These are phyloP conservation scores for Catharanthus roseus DNA, from an alignment of 257 asterid genomes.

Conservation along the genomic window DNA sequence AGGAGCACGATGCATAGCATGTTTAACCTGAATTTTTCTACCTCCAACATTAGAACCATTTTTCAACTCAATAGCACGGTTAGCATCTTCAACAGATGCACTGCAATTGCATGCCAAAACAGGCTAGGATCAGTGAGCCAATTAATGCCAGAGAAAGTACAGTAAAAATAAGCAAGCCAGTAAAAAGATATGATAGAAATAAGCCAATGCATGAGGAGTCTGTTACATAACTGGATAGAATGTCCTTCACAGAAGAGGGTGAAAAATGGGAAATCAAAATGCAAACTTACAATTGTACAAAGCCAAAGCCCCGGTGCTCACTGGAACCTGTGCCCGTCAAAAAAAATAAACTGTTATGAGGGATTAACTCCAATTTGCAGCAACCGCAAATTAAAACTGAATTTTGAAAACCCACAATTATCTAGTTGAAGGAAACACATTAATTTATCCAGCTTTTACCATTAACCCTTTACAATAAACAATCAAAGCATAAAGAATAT, in stretches of 20 bases:
- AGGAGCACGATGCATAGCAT: constrained; percentile 77
- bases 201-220: not conserved
- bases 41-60: constrained; percentile 74
- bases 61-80: constrained; percentile 73
- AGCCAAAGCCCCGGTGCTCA: constrained; percentile 91
- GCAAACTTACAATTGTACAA: constrained; percentile 82
- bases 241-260: not conserved
- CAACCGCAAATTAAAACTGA: not conserved
- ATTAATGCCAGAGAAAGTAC: not conserved
- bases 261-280: not conserved
- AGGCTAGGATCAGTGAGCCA: not conserved
- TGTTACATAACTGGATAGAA: not conserved
- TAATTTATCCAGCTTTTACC: not conserved
- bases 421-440: not conserved
- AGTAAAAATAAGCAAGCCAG: not conserved
- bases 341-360: not conserved
- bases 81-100: constrained; percentile 81
- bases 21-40: constrained; percentile 75
- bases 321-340: constrained; percentile 43
- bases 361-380: not conserved
- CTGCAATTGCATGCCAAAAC: constrained; percentile 30
- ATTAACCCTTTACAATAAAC: not conserved
- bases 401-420: not conserved
- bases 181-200: not conserved
- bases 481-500: not conserved